Percentiles rank a stretch among this genome's conserved stretches.
These are phyloP conservation scores for Coprinopsis sp. DNA, from an alignment of 768 basidiomycete genomes.

Conservation along the genomic window DNA sequence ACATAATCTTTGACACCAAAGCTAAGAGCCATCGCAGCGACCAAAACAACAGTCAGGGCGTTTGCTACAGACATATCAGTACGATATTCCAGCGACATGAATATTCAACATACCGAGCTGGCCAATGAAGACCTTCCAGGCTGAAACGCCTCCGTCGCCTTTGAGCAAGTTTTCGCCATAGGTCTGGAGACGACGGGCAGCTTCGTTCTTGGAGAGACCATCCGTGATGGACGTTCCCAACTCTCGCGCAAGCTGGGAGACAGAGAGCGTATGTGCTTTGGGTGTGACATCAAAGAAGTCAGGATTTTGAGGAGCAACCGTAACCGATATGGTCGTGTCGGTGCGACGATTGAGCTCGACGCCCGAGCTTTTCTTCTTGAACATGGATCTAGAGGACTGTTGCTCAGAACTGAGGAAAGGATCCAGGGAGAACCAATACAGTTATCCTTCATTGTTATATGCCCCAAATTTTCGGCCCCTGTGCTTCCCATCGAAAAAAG, in stretches of 20 bases:
- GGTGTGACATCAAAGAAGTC: slow-evolving; percentile 26
- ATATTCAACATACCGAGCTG: slow-evolving; percentile 25
- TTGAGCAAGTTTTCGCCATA: slow-evolving; percentile 32
- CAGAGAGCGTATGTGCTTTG: slow-evolving; percentile 26
- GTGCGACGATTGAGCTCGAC: slow-evolving; percentile 26
- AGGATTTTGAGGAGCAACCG: slow-evolving; percentile 27
- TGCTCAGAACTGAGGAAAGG: neutral
- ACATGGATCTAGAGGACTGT: neutral
- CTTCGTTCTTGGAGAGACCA: slow-evolving; percentile 31
- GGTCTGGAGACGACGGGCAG: slow-evolving; percentile 24
- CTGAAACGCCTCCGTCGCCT: slow-evolving; percentile 31
- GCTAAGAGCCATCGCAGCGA: slow-evolving; percentile 43
- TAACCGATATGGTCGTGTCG: slow-evolving; percentile 30
- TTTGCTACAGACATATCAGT: slow-evolving; percentile 26
- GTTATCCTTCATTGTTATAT: too few species aligned
- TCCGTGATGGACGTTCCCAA: slow-evolving; percentile 2
- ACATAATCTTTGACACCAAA: slow-evolving; percentile 53
- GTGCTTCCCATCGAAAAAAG: too few species aligned
- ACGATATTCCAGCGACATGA: neutral
- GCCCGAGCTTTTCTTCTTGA: slow-evolving; percentile 6
- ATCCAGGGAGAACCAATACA: too few species aligned
- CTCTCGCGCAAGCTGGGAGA: slow-evolving; percentile 25
- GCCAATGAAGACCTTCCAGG: slow-evolving; percentile 28
- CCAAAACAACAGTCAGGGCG: slow-evolving; percentile 33
- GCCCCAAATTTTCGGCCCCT: too few species aligned